phyloP scores from a whole-genome alignment of 768 basidiomycete genomes.

The Suillus subluteus region DNA sequence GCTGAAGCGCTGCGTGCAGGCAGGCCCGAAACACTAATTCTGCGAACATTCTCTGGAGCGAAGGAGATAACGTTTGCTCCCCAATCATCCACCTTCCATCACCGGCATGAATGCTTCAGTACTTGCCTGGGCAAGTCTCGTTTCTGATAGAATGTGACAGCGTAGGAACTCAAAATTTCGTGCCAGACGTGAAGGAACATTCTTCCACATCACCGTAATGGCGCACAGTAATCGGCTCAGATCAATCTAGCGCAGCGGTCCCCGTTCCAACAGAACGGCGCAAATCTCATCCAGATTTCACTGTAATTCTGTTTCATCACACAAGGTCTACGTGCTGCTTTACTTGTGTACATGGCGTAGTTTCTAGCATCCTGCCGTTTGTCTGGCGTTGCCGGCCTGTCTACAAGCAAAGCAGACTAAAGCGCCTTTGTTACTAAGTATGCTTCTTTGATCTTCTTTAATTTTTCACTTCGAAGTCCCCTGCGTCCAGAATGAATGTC shows the following conservation, averaged over 20 bases:
- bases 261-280: neutral
- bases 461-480: conserved; percentile 3
- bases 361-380: neutral
- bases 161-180: neutral
- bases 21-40: neutral
- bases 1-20: conserved; percentile 3
- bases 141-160: conserved; percentile 2
- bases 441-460: conserved; percentile 11
- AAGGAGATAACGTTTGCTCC: neutral
- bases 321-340: neutral
- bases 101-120: neutral
- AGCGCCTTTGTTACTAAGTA: neutral
- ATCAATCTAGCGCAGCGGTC: neutral
- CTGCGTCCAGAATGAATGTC: conserved; percentile 1
- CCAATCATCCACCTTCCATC: neutral
- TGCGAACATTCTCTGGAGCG: conserved; percentile 2
- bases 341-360: neutral
- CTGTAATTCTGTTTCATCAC: conserved; percentile 1
- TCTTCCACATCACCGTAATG: conserved; percentile 8
- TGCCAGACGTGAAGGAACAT: neutral
- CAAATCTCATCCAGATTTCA: conserved; percentile 4
- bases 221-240: conserved; percentile 1
- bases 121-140: neutral
- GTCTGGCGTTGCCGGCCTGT: conserved; percentile 2
- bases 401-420: conserved; percentile 2